Evolutionary conservation across 192 early-diverging fungal genomes (phyloP), one percentile per base, ranked within the genome.

Genomic region (Rhizoclosmatium globosum): DNA sequence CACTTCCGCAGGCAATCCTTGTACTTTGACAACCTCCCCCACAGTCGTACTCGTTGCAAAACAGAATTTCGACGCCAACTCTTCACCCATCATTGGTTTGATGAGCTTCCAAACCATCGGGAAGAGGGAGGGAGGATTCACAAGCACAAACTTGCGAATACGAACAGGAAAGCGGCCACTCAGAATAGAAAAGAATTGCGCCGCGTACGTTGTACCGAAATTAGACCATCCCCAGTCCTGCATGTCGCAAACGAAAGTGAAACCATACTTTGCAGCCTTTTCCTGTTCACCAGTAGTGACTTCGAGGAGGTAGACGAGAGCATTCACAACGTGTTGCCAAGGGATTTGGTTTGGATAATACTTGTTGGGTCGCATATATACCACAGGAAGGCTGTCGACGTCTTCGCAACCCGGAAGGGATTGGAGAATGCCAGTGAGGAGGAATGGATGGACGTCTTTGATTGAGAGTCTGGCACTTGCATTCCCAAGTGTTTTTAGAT

Each of bases 181-280:
- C 19, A 76, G 15, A 61, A 50, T 70, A 23, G 46, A 7, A 58
- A 76, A 76, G 74, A 76, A 76, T 17, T 43, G 11, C 4, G 23
- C 13, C 11, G 74, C 74, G 17, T 53, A 53, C 50, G 13, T 47
- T 0, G 38, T 38, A 0, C 74, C 61, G 42, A 76, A 76, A 61
- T 76, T 66, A 41, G 39, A 39, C 74, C 74, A 76, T 3, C 74
- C 74, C 74, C 74, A 76, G 2, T 65, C 2, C 15, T 68, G 1
- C 74, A 76, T 76, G 61, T 76, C 74, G 17, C 62, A 39, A 0
- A 66, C n/a, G 39, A 76, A 76, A 41, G 62, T 76, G 17, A 76
- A 43, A 3, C 74, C 74, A 62, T 76, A 76, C 62, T 68, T 76
- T 17, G 58, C 62, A 6, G 74, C 47, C n/a, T 4, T 43, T 45